Evolutionary conservation across 139 green algal species (phyloP).

Genomic region (Limnomonas spitsbergensis): DNA sequence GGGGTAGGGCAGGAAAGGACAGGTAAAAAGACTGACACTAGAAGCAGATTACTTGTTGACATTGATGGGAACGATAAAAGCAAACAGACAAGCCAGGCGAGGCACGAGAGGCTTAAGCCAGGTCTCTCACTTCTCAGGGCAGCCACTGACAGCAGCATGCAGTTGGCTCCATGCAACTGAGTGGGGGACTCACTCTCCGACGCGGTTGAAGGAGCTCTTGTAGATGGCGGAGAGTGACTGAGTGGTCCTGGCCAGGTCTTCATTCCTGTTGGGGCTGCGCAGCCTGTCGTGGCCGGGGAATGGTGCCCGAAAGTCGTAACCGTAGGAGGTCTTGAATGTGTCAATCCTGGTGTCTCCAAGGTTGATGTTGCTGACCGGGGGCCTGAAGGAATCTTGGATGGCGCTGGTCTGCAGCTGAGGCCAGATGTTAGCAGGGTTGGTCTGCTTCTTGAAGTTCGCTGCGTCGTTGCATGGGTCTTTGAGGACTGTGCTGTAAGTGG

Average conservation of each 20-base stretch:
- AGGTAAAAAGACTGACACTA: too few relatives aligned
- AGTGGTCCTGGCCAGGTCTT: slow-evolving; percentile 58
- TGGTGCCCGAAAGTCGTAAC: slow-evolving; percentile 61
- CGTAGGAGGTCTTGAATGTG: slow-evolving; percentile 68
- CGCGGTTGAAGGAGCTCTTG: slow-evolving; percentile 59
- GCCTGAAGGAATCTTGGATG: slow-evolving; percentile 58
- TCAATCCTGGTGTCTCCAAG: slow-evolving; percentile 66
- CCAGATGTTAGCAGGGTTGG: slow-evolving; percentile 63
- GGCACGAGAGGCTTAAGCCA: too few relatives aligned
- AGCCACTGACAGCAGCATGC: too few relatives aligned
- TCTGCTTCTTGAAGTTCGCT: slow-evolving; percentile 47
- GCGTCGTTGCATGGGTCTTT: slow-evolving; percentile 62
- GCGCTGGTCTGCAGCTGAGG: slow-evolving; percentile 48
- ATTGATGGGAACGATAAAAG: background rate
- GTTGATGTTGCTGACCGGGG: slow-evolving; percentile 56
- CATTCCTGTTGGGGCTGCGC: slow-evolving; percentile 74
- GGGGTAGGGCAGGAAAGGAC: too few relatives aligned
- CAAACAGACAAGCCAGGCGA: background rate
- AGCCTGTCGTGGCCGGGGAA: slow-evolving; percentile 49
- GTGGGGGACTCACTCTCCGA: slow-evolving; percentile 62
- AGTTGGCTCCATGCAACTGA: background rate
- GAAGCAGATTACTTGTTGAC: too few relatives aligned
- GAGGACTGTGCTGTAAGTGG: slow-evolving; percentile 14
- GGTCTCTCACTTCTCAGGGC: too few relatives aligned
- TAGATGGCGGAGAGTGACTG: slow-evolving; percentile 62